Conservation (phyloP, 139 green algal genomes). For the Picochlorum costavermella region DNA sequence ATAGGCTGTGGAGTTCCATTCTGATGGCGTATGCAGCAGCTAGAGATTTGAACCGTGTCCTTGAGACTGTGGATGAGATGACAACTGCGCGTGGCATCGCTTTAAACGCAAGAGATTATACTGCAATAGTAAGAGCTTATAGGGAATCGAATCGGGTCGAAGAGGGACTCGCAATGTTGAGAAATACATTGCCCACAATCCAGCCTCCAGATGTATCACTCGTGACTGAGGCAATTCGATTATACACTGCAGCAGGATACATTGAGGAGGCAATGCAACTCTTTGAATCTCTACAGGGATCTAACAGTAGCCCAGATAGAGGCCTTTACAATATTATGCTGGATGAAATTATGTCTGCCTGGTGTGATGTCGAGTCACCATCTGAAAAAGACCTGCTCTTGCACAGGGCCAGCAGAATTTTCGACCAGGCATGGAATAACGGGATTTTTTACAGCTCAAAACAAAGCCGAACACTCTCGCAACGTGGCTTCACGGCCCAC, state of each 20-base stretch:
- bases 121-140: slow-evolving; percentile 54
- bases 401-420: not conserved
- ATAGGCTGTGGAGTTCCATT: slow-evolving; percentile 11
- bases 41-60: slow-evolving; percentile 1
- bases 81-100: slow-evolving; percentile 31
- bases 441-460: not conserved
- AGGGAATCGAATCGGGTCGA: slow-evolving; percentile 7
- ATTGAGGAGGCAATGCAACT: not conserved
- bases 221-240: slow-evolving; percentile 71
- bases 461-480: not conserved
- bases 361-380: not conserved
- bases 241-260: slow-evolving; percentile 18
- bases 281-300: not conserved
- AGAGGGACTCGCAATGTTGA: slow-evolving; percentile 10
- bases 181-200: slow-evolving; percentile 4
- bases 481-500: not conserved
- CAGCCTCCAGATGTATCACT: slow-evolving; percentile 44
- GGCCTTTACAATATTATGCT: not conserved
- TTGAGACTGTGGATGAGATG: slow-evolving; percentile 65
- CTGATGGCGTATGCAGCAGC: slow-evolving; percentile 11
- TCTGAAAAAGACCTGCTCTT: not conserved
- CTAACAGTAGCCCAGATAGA: not conserved
- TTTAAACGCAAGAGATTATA: slow-evolving; percentile 62
- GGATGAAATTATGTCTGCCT: not conserved
- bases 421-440: not conserved